These are phyloP conservation scores for Colletotrichum agaves DNA, from an alignment of 2,329 filamentous ascomycete species.

Conservation along the genomic window DNA sequence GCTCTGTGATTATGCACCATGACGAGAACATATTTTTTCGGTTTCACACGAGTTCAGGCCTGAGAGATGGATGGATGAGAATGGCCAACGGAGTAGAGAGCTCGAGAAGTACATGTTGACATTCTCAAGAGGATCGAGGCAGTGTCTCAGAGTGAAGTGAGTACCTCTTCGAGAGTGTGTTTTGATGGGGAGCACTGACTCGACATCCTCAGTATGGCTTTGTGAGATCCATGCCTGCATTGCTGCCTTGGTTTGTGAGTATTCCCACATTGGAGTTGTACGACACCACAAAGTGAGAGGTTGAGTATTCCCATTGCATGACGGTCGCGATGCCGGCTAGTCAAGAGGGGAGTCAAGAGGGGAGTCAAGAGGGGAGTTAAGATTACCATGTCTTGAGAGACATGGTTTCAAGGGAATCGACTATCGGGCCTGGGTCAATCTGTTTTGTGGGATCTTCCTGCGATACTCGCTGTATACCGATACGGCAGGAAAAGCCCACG, in stretches of 20 bases:
- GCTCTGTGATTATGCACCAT: slow-evolving; percentile 35
- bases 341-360: no score
- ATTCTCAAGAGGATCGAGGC: slow-evolving; percentile 35
- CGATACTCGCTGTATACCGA: no score
- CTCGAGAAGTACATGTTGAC: slow-evolving; percentile 33
- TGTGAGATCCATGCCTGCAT: slow-evolving; percentile 44
- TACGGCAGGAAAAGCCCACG: no score
- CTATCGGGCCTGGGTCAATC: no score
- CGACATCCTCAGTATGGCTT: slow-evolving; percentile 40
- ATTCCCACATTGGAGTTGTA: slow-evolving; percentile 42
- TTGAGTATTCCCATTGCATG: slow-evolving; percentile 43
- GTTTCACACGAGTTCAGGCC: slow-evolving; percentile 35
- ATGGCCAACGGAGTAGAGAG: slow-evolving; percentile 8
- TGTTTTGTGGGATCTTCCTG: no score
- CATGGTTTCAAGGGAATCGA: no score
- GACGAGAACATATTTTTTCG: slow-evolving; percentile 33
- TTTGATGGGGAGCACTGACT: neutral
- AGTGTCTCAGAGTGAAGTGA: slow-evolving; percentile 39
- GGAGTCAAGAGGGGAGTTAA: no score
- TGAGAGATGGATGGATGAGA: slow-evolving; percentile 40
- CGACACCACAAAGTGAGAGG: slow-evolving; percentile 43
- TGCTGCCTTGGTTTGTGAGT: slow-evolving; percentile 43
- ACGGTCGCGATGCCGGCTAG: slow-evolving; percentile 38
- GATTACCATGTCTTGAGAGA: neutral
- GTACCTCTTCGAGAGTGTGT: neutral